Base-by-base conservation (phyloP, 495 filamentous ascomycete genomes). In the Aspergillus olivimuriae region DNA sequence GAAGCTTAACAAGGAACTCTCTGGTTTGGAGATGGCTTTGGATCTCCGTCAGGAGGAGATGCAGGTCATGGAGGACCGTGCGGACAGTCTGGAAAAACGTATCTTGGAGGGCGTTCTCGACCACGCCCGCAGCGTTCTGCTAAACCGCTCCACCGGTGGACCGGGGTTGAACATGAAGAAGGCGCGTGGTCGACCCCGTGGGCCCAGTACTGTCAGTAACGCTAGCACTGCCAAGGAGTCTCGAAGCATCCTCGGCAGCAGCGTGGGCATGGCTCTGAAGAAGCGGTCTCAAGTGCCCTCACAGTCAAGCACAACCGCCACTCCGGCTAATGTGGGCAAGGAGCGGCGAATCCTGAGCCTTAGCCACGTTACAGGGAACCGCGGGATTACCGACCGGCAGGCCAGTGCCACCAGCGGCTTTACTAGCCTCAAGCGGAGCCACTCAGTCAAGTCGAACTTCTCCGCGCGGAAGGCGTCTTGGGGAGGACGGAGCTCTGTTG, bases 41-140 rank as follows among this genome's bases (percentile, higher is more conserved):
- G 78, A 83, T 12, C 77, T 97, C 43, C 83, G 92, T 11, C 83
- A 86, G 18, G 91, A 96, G 58, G 92, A 98, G 60, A 81, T 97
- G 43, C 77, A 87, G 31, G 73, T 81, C 18, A 94, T 98, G 82
- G 89, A 95, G 57, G 75, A 78, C 7, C 81, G 89, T 37, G 90
- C 89, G 8, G 87, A 95, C 50, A 75, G 77, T 18, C 73, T 98
- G 1, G 92, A 98, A 67, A 83, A 90, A 34, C 79, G 91, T 8
- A 95, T 98, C 46, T 68, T 98, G 21, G 91, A 97, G 44, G 88
- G 89, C 21, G 87, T 97, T 30, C 88, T 98, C 48, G 89, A 98
- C 55, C 90, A 96, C 55, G 95, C 92, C 23, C 83, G 89, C 15
- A 81, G 84, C 4, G 70, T 97, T 14, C 76, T 96, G 32, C 79